Conservation (phyloP, 352 stramenopile species). For the Phytophthora cryptogea region DNA sequence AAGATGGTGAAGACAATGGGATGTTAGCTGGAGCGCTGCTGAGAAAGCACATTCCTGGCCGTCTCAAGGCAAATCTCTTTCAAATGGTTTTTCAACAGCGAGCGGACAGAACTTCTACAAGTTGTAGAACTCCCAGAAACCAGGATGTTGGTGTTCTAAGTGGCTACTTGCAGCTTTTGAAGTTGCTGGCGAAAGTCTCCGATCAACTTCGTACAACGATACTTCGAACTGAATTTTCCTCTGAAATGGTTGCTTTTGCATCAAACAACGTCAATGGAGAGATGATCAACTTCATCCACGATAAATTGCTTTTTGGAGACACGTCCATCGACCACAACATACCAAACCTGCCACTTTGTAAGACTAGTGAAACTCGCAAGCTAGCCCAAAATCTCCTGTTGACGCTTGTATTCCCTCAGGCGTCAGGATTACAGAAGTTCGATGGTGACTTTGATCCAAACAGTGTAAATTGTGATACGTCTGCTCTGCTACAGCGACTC, state of each 20-base stretch:
- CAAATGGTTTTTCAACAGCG: constrained; percentile 18
- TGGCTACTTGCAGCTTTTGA: constrained; percentile 27
- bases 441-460: not conserved
- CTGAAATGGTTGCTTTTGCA: not conserved
- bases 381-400: constrained; percentile 25
- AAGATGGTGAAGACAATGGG: not conserved
- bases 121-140: constrained; percentile 4
- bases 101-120: not conserved
- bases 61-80: constrained; percentile 14
- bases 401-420: constrained; percentile 21
- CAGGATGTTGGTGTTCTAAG: constrained; percentile 17
- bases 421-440: not conserved
- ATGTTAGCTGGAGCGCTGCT: constrained; percentile 11
- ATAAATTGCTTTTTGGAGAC: constrained; percentile 29
- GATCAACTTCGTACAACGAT: constrained; percentile 19
- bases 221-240: constrained; percentile 1
- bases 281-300: constrained; percentile 26
- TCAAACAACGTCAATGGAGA: not conserved
- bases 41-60: constrained; percentile 16
- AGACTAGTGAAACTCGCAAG: constrained; percentile 11
- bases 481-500: constrained; percentile 22
- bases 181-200: constrained; percentile 19
- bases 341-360: constrained; percentile 17
- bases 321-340: not conserved
- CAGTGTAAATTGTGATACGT: constrained; percentile 14